phyloP scores from a whole-genome alignment of 192 early-diverging fungal species.

The Coemansia sp. region DNA sequence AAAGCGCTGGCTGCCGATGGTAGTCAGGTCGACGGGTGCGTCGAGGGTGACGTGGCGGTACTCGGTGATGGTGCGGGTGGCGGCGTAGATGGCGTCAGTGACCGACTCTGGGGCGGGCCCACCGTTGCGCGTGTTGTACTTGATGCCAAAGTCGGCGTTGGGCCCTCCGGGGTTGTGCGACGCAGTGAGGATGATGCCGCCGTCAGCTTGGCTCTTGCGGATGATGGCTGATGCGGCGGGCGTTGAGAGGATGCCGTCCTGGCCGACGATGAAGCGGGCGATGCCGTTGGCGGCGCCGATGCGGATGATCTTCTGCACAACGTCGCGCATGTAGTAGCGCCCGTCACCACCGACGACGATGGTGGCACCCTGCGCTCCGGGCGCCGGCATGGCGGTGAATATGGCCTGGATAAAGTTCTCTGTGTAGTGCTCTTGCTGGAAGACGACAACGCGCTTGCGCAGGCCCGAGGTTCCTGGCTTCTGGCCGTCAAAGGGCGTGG shows the following conservation, averaged over 20 bases:
- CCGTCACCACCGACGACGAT: constrained; percentile 97
- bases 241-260: constrained; percentile 91
- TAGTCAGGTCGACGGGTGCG: constrained; percentile 69
- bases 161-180: constrained; percentile 99
- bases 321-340: constrained; percentile 83
- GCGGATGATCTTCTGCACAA: constrained; percentile 84
- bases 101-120: constrained; percentile 96
- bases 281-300: constrained; percentile 87
- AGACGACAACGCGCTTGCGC: constrained; percentile 93
- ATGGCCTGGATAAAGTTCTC: constrained; percentile 97
- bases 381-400: constrained; percentile 76
- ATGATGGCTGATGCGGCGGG: constrained; percentile 95
- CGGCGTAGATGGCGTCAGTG: constrained; percentile 89
- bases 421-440: constrained; percentile 93
- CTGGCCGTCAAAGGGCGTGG: constrained; percentile 85
- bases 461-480: constrained; percentile 97
- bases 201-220: constrained; percentile 82
- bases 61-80: constrained; percentile 70
- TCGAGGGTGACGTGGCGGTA: constrained; percentile 57
- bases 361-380: constrained; percentile 72
- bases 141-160: constrained; percentile 97
- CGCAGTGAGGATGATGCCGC: constrained; percentile 94
- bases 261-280: constrained; percentile 84
- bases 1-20: constrained; percentile 61
- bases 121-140: constrained; percentile 96